phyloP scores from a whole-genome alignment of 75 land plant species.

The Isoetes taiwanensis region DNA sequence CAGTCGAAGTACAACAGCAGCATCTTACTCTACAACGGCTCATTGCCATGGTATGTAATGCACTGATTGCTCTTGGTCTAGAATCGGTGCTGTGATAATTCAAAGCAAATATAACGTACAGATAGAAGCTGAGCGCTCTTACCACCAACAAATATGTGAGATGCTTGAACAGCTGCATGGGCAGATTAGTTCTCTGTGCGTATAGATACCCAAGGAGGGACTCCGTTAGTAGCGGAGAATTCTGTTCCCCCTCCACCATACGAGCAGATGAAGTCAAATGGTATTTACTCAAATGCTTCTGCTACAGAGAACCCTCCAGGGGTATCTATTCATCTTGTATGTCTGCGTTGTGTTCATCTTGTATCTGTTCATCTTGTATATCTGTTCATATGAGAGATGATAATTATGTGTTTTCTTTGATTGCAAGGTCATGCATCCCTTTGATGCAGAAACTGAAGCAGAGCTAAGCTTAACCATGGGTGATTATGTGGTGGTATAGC shows the following conservation, averaged over 20 bases:
- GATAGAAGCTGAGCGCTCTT: conserved; percentile 64
- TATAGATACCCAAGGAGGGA: neutral
- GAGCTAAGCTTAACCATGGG: conserved; percentile 15
- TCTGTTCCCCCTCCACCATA: conserved; percentile 30
- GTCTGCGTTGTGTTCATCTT: too few relatives aligned
- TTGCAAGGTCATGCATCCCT: conserved; percentile 21
- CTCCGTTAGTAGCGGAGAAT: conserved; percentile 12
- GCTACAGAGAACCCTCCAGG: too few relatives aligned
- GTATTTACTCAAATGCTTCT: conserved; percentile 18
- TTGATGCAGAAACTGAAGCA: conserved; percentile 20
- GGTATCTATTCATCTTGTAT: too few relatives aligned
- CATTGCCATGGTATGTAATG: conserved; percentile 62
- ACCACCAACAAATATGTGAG: conserved; percentile 40
- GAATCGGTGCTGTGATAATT: too few relatives aligned
- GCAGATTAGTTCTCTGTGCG: conserved; percentile 25
- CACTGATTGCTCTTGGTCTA: too few relatives aligned
- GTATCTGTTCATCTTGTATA: too few relatives aligned
- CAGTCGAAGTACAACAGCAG: conserved; percentile 86
- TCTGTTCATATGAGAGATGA: too few relatives aligned
- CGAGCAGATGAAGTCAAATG: conserved; percentile 32
- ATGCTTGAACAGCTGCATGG: conserved; percentile 48
- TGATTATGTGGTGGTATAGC: conserved; percentile 22
- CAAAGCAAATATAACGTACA: too few relatives aligned
- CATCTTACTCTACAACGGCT: conserved; percentile 52
- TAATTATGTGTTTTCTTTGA: too few relatives aligned